Conservation (phyloP, 139 green algal genomes). For the Deuterostichococcus epilithicus region DNA sequence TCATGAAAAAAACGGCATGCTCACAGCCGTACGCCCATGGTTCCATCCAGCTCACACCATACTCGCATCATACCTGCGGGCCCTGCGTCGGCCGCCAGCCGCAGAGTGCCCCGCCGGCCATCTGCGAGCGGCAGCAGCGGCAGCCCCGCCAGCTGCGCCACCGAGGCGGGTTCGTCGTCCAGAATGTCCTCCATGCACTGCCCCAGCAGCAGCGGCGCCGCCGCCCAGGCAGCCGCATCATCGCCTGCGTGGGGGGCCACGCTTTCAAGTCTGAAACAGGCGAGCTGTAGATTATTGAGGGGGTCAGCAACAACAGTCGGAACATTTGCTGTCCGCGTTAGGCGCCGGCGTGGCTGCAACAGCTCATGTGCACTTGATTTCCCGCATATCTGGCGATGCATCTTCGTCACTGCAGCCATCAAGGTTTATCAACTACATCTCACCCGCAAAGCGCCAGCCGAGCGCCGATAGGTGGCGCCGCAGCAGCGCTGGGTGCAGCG, state of each 20-base stretch:
- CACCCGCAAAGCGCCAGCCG: conserved; percentile 28
- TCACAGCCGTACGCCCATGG: too few species aligned
- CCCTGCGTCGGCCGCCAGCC: not conserved
- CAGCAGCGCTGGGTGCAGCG: conserved; percentile 38
- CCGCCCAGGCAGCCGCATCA: not conserved
- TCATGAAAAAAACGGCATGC: too few species aligned
- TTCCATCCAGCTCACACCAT: too few species aligned
- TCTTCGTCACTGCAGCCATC: too few species aligned
- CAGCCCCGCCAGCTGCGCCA: conserved; percentile 40
- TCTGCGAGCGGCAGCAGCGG: conserved; percentile 23
- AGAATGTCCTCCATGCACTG: conserved; percentile 55
- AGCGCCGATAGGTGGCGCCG: conserved; percentile 39
- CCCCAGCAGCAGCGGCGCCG: conserved; percentile 35
- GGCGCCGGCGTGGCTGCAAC: too few species aligned
- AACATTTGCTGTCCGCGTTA: too few species aligned
- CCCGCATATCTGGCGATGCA: too few species aligned
- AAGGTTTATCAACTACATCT: not conserved
- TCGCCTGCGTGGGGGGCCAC: not conserved
- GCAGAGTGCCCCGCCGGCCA: not conserved
- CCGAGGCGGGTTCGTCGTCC: conserved; percentile 25
- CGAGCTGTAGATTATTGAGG: too few species aligned
- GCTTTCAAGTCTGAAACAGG: too few species aligned
- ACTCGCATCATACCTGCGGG: not conserved
- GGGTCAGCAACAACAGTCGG: too few species aligned
- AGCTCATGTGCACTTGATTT: too few species aligned